Evolutionary conservation across 1,284 basidiomycete species (phyloP), one percentile per base, ranked within the genome.

Genomic region (Porogramme epimiltina): DNA sequence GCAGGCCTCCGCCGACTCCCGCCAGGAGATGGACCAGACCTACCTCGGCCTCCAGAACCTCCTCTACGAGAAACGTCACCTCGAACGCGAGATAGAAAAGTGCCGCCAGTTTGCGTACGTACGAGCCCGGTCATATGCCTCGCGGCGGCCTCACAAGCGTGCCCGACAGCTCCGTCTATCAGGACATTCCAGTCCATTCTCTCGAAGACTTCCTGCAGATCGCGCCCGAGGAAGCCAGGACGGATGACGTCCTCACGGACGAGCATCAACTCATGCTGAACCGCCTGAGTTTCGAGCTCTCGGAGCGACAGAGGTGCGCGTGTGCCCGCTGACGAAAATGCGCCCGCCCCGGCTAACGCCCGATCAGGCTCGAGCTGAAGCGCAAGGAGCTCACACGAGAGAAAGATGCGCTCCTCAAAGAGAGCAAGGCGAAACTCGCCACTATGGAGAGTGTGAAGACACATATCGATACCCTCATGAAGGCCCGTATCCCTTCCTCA

Each of bases 61-160:
- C 37, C 76, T 89, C 46, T 92, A 92, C 60, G 89, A 92, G 69
- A 90, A 89, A 66, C 76, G 90, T 25, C 89, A 92, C 65, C 78
- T 92, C 10, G 89, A 92, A 67, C 78, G 88, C 55, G 89, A 92
- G 71, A 92, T 92, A 26, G 89, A 91, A 63, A 92, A 92, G 68
- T 92, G 89, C 69, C 80, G 87, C 48, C 89, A 91, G 63, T 92
- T 92, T 66, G 89, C 87, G 89, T 92, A 66, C 65, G 87, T 63
- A 1, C 49, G n/a, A 13, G 13, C 5, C 25, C 15, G 15, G 40
- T 24, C 43, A 41, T 47, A 37, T 31, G 9, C 8, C 8, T 5
- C 34, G 34, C 9, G 34, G 34, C 45, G 25, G 18, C 6, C 49
- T 47, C n/a, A 51, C 45, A 10, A 33, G 36, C 19, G 45, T 9